A percentile compares a stretch with the other conserved stretches of the same genome.
These are phyloP conservation scores for Penicillium robsamsonii DNA, from an alignment of 495 filamentous ascomycete genomes.

Conservation along the genomic window DNA sequence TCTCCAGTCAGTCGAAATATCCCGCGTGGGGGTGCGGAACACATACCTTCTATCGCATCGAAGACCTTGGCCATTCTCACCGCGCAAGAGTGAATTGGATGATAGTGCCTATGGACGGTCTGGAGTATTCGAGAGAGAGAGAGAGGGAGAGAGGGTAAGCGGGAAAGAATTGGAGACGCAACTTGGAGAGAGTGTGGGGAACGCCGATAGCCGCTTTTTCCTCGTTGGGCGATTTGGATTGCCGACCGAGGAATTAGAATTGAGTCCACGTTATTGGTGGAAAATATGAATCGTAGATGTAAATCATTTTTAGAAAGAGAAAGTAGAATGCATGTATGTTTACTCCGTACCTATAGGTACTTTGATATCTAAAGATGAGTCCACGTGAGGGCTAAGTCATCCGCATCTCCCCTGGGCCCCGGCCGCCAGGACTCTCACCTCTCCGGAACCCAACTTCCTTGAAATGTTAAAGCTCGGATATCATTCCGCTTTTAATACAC, in stretches of 20 bases:
- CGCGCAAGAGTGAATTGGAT: not conserved
- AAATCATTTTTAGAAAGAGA: not conserved
- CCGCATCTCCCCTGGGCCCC: not conserved
- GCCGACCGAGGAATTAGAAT: conserved; percentile 29
- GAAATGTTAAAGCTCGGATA: not conserved
- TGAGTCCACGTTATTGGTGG: conserved; percentile 32
- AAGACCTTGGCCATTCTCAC: conserved; percentile 43
- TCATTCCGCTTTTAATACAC: not conserved
- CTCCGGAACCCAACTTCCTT: conserved; percentile 5
- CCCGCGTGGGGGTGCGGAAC: conserved; percentile 16
- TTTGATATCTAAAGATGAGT: not conserved
- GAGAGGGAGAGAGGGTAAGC: conserved; percentile 1
- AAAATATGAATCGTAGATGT: conserved; percentile 12
- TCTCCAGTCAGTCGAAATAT: conserved; percentile 11
- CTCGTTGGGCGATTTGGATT: conserved; percentile 34
- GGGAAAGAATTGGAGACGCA: conserved; percentile 14
- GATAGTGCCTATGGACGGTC: not conserved
- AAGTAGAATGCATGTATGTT: not conserved
- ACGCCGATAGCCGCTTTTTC: conserved; percentile 25
- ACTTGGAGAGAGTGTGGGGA: conserved; percentile 28
- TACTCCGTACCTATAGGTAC: too few species aligned
- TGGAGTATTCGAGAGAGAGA: not conserved
- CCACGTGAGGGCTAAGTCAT: conserved; percentile 25
- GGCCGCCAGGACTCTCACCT: not conserved
- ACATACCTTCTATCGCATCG: conserved; percentile 46